Base-by-base conservation (phyloP, 805 yeast species). In the Teunomyces kruisii region DNA sequence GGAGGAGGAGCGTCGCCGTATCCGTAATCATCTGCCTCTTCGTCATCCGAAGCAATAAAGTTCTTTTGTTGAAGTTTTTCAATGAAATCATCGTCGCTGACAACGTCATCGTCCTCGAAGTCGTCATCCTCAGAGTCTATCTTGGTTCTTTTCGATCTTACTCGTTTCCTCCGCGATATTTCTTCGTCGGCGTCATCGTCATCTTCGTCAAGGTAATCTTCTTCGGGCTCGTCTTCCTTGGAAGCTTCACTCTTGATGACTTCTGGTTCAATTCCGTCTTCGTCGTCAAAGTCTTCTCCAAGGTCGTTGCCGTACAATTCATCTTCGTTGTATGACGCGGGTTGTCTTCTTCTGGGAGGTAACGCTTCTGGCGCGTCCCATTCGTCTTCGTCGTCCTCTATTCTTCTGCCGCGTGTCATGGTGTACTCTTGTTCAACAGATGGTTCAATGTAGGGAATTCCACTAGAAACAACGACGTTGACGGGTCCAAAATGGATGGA, bases 31-130 rank as follows among this genome's bases (percentile, higher is more conserved):
- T 45, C 49, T 19, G 56, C 62, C 10, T 61, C 69, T 19, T 69
- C 75, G 26, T 64, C 69, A 41, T 71, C 76, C 1, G 68, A 51
- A 22, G 72, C 75, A 39, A 71, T 51, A 39, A 71, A 71, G 30
- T 57, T 53, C 40, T 59, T 58, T 41, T 67, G 68, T 46, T 64
- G 59, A 40, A 70, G 58, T 43, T 54, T 55, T 32, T 63, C 62
- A 12, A 65, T 37, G 39, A 58, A 65, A 12, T 64, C 68, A 43
- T 44, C 54, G 9, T 50, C 56, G 30, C 47, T 43, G 29, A 50
- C 56, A 10, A 43, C 42, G 13, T 55, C 65, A 12, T 49, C 49
- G 15, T 46, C 49, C 10, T 46, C 47, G 16, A 37, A 46, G 17
- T 57, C 62, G 16, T 51, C 48, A 12, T 54, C 57, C 30, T 57